Conservation (phyloP, 1,139 yeast genomes). For the Geotrichum aggregatum region DNA sequence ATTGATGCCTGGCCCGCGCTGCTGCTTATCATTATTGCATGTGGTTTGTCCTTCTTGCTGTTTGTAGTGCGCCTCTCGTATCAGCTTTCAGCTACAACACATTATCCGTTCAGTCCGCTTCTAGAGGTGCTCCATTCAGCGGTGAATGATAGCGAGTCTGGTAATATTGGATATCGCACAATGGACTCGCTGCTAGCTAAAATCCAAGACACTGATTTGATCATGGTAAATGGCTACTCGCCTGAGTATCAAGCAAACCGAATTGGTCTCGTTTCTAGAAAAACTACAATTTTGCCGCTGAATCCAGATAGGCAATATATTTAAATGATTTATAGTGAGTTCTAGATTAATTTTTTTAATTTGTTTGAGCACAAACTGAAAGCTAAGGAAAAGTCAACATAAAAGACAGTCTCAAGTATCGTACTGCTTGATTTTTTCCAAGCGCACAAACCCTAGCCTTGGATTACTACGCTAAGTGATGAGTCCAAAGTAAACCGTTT, state of each 20-base stretch:
- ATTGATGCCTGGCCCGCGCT: conserved; percentile 3
- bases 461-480: too few species aligned
- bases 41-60: not conserved
- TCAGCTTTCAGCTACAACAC: not conserved
- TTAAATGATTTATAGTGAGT: too few species aligned
- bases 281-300: not conserved
- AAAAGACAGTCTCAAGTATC: too few species aligned
- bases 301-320: not conserved
- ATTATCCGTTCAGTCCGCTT: not conserved
- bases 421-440: too few species aligned
- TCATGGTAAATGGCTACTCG: conserved; percentile 8
- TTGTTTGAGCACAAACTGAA: too few species aligned
- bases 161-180: not conserved
- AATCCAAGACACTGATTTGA: conserved; percentile 9
- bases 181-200: conserved; percentile 2
- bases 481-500: too few species aligned
- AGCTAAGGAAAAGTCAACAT: too few species aligned
- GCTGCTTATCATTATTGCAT: not conserved
- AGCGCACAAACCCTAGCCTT: too few species aligned
- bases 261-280: conserved; percentile 2
- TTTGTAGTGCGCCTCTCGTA: too few species aligned
- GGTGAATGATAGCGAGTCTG: too few species aligned
- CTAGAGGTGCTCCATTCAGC: not conserved
- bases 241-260: conserved; percentile 5
- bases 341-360: too few species aligned